Evolutionary conservation across 1,284 basidiomycete species (phyloP).

Genomic region (Vanrija sp.): DNA sequence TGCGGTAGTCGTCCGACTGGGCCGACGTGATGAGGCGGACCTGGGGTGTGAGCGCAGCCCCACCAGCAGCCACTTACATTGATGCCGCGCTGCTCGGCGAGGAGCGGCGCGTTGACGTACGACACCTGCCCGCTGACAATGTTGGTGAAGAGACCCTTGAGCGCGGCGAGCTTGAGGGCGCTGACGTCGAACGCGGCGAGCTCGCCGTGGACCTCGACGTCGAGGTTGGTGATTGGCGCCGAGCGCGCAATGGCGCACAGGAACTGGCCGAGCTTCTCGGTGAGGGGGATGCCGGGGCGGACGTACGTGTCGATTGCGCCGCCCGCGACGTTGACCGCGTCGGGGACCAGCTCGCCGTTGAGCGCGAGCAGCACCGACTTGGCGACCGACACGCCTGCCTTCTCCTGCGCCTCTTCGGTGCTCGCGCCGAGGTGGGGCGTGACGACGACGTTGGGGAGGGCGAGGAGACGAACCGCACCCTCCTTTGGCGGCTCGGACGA

Average conservation of each 20-base stretch:
- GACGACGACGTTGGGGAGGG: slow-evolving; percentile 10
- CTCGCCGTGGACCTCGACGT: slow-evolving; percentile 9
- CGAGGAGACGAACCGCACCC: too few species aligned
- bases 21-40: slow-evolving; percentile 1
- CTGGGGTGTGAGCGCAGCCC: neutral
- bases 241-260: slow-evolving; percentile 1
- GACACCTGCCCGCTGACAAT: slow-evolving; percentile 10
- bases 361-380: slow-evolving; percentile 5
- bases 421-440: slow-evolving; percentile 12
- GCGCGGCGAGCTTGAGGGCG: slow-evolving; percentile 4
- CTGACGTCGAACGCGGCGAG: neutral
- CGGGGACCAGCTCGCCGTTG: slow-evolving; percentile 7
- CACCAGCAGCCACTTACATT: neutral
- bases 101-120: slow-evolving; percentile 10
- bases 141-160: slow-evolving; percentile 6
- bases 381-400: slow-evolving; percentile 8
- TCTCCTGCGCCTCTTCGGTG: slow-evolving; percentile 13
- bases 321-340: slow-evolving; percentile 9
- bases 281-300: slow-evolving; percentile 6
- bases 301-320: slow-evolving; percentile 6
- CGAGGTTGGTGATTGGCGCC: neutral
- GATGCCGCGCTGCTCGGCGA: slow-evolving; percentile 3
- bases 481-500: slow-evolving; percentile 17
- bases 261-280: slow-evolving; percentile 12
- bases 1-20: slow-evolving; percentile 5